Percentiles rank a stretch among this genome's conserved stretches.
Conservation (phyloP, 1,284 basidiomycete species). For the Naganishia liquefaciens region DNA sequence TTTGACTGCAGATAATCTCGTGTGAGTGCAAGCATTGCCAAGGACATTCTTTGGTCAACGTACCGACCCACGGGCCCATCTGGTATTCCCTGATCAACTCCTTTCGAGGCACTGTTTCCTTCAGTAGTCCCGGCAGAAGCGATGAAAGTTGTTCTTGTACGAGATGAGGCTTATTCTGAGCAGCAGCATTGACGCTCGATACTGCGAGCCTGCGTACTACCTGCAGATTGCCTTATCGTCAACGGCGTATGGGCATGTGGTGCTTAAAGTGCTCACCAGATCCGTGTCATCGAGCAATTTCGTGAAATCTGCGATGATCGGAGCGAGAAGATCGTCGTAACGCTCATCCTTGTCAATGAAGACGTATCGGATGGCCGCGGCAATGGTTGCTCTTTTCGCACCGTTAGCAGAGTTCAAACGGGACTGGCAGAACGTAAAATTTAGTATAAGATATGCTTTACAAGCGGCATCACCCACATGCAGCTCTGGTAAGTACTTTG, state of each 20-base stretch:
- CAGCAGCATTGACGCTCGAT: slow-evolving; percentile 87
- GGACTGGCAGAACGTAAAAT: slow-evolving; percentile 30
- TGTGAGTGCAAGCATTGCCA: background rate
- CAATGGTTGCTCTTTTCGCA: slow-evolving; percentile 77
- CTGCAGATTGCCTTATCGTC: slow-evolving; percentile 53
- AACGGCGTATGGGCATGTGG: background rate
- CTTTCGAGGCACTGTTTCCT: slow-evolving; percentile 76
- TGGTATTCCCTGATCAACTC: slow-evolving; percentile 86
- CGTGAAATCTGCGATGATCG: slow-evolving; percentile 85
- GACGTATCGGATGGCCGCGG: slow-evolving; percentile 92
- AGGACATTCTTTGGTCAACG: slow-evolving; percentile 37
- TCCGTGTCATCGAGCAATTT: slow-evolving; percentile 81
- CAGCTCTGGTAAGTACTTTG: slow-evolving; percentile 85
- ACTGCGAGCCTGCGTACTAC: slow-evolving; percentile 82
- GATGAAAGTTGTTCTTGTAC: slow-evolving; percentile 77
- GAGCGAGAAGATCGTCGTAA: slow-evolving; percentile 84
- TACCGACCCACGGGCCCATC: slow-evolving; percentile 96
- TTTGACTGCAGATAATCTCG: slow-evolving; percentile 37
- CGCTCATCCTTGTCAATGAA: slow-evolving; percentile 81
- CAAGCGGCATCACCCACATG: slow-evolving; percentile 61
- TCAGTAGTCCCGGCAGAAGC: slow-evolving; percentile 80
- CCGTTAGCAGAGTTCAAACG: slow-evolving; percentile 60
- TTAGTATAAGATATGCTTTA: no score
- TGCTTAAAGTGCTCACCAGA: slow-evolving; percentile 61
- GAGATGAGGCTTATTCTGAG: slow-evolving; percentile 88